Evolutionary conservation across 2,329 filamentous ascomycete species (phyloP).

Genomic region (Calonectria pseudoturangicola): DNA sequence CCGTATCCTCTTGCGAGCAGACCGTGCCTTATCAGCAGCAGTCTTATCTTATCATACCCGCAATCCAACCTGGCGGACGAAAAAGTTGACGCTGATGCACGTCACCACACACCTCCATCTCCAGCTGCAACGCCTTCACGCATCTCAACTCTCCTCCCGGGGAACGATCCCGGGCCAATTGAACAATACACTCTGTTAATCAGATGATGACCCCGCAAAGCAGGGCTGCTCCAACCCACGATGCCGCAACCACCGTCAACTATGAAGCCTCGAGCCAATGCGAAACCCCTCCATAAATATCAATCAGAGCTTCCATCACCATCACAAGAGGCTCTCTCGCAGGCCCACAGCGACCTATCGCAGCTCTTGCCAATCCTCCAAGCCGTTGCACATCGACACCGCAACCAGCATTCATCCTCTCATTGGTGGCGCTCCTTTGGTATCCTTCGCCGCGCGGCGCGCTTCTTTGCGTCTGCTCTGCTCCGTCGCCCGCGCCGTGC

Average conservation of each 20-base stretch:
- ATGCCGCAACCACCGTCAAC: slow-evolving; percentile 19
- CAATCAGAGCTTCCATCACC: slow-evolving; percentile 34
- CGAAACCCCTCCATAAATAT: slow-evolving; percentile 36
- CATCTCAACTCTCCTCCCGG: background rate
- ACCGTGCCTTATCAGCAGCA: background rate
- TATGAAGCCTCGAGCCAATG: slow-evolving; percentile 18
- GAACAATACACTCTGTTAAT: background rate
- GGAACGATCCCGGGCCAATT: slow-evolving; percentile 6
- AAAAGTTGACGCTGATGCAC: slow-evolving; percentile 39
- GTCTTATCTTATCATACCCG: slow-evolving; percentile 44
- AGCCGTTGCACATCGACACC: slow-evolving; percentile 87
- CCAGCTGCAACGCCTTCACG: slow-evolving; percentile 3
- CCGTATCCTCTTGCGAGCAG: background rate
- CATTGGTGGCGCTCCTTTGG: slow-evolving; percentile 88
- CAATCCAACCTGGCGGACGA: background rate
- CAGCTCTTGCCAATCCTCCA: slow-evolving; percentile 75
- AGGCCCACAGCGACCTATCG: slow-evolving; percentile 57
- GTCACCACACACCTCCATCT: slow-evolving; percentile 30
- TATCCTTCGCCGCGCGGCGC: slow-evolving; percentile 80
- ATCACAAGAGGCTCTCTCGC: slow-evolving; percentile 35
- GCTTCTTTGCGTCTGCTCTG: slow-evolving; percentile 67
- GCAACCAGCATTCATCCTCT: slow-evolving; percentile 89
- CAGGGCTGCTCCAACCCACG: background rate
- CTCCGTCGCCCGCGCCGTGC: slow-evolving; percentile 34
- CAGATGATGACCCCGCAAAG: slow-evolving; percentile 1